Base-by-base conservation (phyloP, 495 filamentous ascomycete species). In the Xylaria curta region DNA sequence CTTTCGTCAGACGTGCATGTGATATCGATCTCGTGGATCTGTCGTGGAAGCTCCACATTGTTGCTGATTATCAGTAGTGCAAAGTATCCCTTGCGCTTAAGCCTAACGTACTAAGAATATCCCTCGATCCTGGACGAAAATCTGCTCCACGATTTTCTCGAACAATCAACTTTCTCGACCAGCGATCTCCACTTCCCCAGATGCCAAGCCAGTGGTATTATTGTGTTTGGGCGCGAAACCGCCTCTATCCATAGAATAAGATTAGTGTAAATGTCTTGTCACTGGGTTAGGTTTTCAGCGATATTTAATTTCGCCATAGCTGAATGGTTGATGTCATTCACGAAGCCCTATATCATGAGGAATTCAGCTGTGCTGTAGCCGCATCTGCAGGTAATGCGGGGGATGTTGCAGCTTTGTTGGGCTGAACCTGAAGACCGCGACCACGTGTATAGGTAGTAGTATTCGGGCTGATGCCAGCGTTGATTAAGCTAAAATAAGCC, bases 391-490 rank as follows among this genome's bases (percentile, higher is more conserved):
- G 42, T 19, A 24, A 21, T 42, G 13, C 21, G 19, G 49, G 64
- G 64, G 47, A 7, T 26, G 19, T 54, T 40, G 19, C 46, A 24
- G 10, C 63, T 65, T 31, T n/a, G 33, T 38, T 31, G 49, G 49
- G 65, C 65, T 67, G 65, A 54, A 67, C 13, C 15, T 56, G 49
- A 67, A 44, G 65, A 56, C 24, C 13, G 42, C 31, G 47, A 66
- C 54, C 46, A 31, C 49, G 65, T 49, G 65, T 56, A 56, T 17
- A 66, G 15, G 19, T 53, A 24, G 19, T 40, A 7, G 8, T 33
- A 0, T 40, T 28, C 56, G 49, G 65, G 5, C 65, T 42, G 49
- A 56, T 19, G 12, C 12, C n/a, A 33, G 49, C 21, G 19, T 66
- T 44, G 12, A 10, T 44, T 62, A 26, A 17, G 17, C n/a, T 26